phyloP scores from a whole-genome alignment of 805 yeast genomes.

The Naumovozyma dairenensis region DNA sequence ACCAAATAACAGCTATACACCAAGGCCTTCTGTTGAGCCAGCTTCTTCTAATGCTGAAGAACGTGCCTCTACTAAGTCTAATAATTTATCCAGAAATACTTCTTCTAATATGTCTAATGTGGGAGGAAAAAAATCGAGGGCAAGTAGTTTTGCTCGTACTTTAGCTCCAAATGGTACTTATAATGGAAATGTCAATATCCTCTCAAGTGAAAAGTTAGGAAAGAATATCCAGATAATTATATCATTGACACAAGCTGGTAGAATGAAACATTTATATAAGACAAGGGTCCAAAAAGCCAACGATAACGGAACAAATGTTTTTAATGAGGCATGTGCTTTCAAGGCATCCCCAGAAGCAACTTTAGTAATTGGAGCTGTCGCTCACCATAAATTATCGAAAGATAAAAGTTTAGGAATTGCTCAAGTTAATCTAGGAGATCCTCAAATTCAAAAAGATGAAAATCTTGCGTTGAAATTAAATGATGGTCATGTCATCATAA shows the following conservation, averaged over 20 bases:
- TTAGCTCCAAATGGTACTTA: conserved; percentile 25
- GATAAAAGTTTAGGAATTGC: conserved; percentile 54
- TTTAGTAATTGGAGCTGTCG: conserved; percentile 49
- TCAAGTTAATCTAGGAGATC: conserved; percentile 41
- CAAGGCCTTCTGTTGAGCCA: too few relatives aligned
- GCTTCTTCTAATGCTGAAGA: too few relatives aligned
- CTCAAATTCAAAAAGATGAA: conserved; percentile 24
- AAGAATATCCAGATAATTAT: conserved; percentile 44
- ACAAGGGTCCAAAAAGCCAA: conserved; percentile 49
- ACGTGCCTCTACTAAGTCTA: too few relatives aligned
- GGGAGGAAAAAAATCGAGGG: conserved; percentile 6
- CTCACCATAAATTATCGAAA: conserved; percentile 67
- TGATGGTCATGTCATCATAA: conserved; percentile 24
- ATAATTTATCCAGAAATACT: too few relatives aligned
- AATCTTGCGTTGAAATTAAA: conserved; percentile 24
- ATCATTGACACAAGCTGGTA: conserved; percentile 36
- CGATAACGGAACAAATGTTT: conserved; percentile 36
- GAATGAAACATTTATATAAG: conserved; percentile 48
- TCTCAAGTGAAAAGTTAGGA: conserved; percentile 38
- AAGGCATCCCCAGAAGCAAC: conserved; percentile 53
- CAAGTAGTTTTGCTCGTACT: conserved; percentile 21
- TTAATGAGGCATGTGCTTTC: conserved; percentile 61
- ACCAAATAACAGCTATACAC: conserved; percentile 24
- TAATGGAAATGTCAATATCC: conserved; percentile 47
- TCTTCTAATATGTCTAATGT: too few relatives aligned